phyloP scores from a whole-genome alignment of 1,284 basidiomycete species.

The Boletus semigastroideus region DNA sequence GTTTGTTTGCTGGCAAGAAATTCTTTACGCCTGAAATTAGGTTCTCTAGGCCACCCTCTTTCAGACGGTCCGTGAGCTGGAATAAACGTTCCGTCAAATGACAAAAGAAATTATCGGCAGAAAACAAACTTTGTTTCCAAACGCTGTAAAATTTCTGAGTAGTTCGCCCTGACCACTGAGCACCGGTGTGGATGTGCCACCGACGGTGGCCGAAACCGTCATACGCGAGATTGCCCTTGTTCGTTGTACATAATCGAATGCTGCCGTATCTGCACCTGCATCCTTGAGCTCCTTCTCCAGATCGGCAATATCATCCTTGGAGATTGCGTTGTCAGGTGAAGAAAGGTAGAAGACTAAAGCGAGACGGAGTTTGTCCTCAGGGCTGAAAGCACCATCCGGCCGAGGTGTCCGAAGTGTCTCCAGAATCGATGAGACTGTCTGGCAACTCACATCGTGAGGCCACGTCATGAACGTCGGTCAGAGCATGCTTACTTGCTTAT shows the following conservation, averaged over 20 bases:
- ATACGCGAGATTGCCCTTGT: slow-evolving; percentile 90
- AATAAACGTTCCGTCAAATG: neutral
- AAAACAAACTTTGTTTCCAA: slow-evolving; percentile 79
- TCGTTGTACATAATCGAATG: slow-evolving; percentile 92
- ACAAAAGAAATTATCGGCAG: slow-evolving; percentile 4
- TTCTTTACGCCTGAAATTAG: slow-evolving; percentile 98
- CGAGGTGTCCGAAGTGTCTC: slow-evolving; percentile 75
- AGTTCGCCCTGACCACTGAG: slow-evolving; percentile 75
- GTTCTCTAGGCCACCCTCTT: slow-evolving; percentile 94
- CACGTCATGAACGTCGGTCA: neutral
- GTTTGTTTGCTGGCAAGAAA: slow-evolving; percentile 94
- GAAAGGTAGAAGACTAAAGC: slow-evolving; percentile 94
- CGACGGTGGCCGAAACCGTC: slow-evolving; percentile 68
- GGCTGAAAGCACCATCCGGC: slow-evolving; percentile 63
- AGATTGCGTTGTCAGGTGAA: slow-evolving; percentile 74
- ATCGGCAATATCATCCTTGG: slow-evolving; percentile 86
- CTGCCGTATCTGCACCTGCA: slow-evolving; percentile 77
- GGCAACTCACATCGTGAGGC: slow-evolving; percentile 11
- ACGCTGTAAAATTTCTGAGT: slow-evolving; percentile 88
- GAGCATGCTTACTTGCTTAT: slow-evolving; percentile 61
- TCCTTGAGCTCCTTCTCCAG: slow-evolving; percentile 85
- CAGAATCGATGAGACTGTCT: slow-evolving; percentile 81
- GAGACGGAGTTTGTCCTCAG: slow-evolving; percentile 89
- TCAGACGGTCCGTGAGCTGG: slow-evolving; percentile 88
- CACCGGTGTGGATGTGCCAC: slow-evolving; percentile 74